These are phyloP conservation scores for Deinandra increscens DNA, from an alignment of 129 eudicot genomes.

Conservation along the genomic window DNA sequence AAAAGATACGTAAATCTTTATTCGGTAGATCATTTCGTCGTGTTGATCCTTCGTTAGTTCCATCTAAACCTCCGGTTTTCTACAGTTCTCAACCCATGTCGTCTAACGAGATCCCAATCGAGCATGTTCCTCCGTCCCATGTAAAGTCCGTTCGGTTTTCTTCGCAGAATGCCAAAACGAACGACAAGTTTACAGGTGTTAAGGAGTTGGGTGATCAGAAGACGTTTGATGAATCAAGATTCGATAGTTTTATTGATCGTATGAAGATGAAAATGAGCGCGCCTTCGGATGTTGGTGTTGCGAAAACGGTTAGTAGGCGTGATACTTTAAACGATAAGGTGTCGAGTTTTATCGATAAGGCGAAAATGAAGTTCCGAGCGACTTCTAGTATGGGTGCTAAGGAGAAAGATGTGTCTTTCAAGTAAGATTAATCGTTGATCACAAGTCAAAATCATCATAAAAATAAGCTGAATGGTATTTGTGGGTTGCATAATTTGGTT, in stretches of 20 bases:
- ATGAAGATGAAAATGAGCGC: slow-evolving; percentile 47
- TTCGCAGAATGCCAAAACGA: background rate
- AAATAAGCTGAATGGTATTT: background rate
- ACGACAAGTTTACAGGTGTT: background rate
- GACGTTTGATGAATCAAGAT: slow-evolving; percentile 30
- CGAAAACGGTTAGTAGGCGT: slow-evolving; percentile 13
- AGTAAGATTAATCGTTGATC: background rate
- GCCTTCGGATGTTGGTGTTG: slow-evolving; percentile 31
- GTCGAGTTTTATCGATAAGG: slow-evolving; percentile 41
- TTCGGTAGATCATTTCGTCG: slow-evolving; percentile 28
- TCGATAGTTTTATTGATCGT: slow-evolving; percentile 40
- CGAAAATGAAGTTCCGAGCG: slow-evolving; percentile 47
- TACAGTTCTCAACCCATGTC: slow-evolving; percentile 29
- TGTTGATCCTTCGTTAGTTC: slow-evolving; percentile 6
- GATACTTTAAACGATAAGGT: slow-evolving; percentile 74
- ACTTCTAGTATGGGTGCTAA: slow-evolving; percentile 37
- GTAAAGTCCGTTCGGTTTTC: slow-evolving; percentile 22
- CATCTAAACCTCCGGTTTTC: slow-evolving; percentile 26
- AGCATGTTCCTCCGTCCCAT: slow-evolving; percentile 20
- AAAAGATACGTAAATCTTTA: slow-evolving; percentile 38
- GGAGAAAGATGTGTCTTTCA: slow-evolving; percentile 14
- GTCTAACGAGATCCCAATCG: slow-evolving; percentile 32
- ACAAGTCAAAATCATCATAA: no score
- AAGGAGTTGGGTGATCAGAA: slow-evolving; percentile 22
- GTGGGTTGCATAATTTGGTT: background rate